Conservation (phyloP, 495 filamentous ascomycete species). For the Penicillium ucsense region DNA sequence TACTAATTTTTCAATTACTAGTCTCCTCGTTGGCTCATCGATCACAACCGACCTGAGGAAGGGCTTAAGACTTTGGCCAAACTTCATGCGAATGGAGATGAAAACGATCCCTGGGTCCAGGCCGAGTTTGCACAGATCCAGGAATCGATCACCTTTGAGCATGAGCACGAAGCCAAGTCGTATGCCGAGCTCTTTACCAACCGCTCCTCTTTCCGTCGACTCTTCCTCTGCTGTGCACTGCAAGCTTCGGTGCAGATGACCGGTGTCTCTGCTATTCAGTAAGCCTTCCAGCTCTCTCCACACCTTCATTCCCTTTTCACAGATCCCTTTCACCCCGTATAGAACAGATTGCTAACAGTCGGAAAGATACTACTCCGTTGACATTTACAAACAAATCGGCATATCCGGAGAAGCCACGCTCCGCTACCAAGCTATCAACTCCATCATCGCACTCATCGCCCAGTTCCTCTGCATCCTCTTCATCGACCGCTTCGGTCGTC, state of each 20-base stretch:
- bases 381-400: conserved; percentile 58
- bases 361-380: conserved; percentile 54
- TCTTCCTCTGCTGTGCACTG: conserved; percentile 57
- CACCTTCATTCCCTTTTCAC: background rate
- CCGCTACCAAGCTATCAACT: conserved; percentile 64
- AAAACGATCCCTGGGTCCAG: conserved; percentile 33
- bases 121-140: conserved; percentile 35
- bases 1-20: background rate
- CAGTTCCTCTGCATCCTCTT: conserved; percentile 58
- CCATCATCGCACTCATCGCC: conserved; percentile 53
- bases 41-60: conserved; percentile 35
- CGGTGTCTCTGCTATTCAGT: conserved; percentile 61
- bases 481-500: conserved; percentile 56
- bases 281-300: conserved; percentile 1
- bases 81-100: conserved; percentile 39
- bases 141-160: conserved; percentile 31
- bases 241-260: conserved; percentile 68
- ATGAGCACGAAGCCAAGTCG: conserved; percentile 59
- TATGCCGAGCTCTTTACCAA: conserved; percentile 57
- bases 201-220: conserved; percentile 54
- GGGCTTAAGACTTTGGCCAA: conserved; percentile 41
- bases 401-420: conserved; percentile 53
- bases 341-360: background rate
- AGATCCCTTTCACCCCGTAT: background rate
- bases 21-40: conserved; percentile 50